These are phyloP conservation scores for Talaromyces trachyspermus DNA, from an alignment of 495 filamentous ascomycete species.

Conservation along the genomic window DNA sequence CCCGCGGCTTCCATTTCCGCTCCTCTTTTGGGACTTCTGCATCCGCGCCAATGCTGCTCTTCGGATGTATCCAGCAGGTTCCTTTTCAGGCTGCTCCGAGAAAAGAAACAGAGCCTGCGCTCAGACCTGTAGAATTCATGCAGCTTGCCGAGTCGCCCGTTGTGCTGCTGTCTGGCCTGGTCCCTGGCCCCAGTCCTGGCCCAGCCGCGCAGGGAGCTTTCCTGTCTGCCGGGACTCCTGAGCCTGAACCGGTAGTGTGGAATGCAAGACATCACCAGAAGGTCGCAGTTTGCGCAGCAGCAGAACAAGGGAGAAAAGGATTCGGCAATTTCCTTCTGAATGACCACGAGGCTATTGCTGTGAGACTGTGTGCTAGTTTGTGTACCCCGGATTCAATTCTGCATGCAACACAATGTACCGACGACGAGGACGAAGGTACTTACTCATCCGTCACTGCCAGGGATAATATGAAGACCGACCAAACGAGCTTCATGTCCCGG, in stretches of 20 bases:
- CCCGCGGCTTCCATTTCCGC: neutral
- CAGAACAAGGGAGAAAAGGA: too few relatives aligned
- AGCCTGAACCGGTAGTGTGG: too few relatives aligned
- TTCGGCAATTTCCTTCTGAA: too few relatives aligned
- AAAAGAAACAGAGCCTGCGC: neutral
- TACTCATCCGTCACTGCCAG: neutral
- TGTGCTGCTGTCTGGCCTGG: too few relatives aligned
- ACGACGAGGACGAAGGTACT: neutral
- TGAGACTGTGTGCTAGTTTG: slow-evolving; percentile 1
- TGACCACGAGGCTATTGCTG: neutral
- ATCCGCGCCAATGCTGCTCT: neutral
- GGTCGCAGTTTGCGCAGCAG: too few relatives aligned
- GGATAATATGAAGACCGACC: neutral
- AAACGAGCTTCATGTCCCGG: too few relatives aligned
- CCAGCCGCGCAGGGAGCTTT: too few relatives aligned
- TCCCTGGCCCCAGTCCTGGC: too few relatives aligned
- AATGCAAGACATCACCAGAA: too few relatives aligned
- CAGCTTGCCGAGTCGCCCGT: too few relatives aligned
- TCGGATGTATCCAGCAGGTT: neutral
- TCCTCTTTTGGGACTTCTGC: slow-evolving; percentile 2
- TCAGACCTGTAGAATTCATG: too few relatives aligned
- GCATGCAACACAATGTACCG: neutral
- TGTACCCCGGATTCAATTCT: slow-evolving; percentile 4
- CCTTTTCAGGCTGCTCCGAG: neutral
- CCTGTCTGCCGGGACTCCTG: too few relatives aligned